A percentile compares a stretch with the other conserved stretches of the same genome.
These are phyloP conservation scores for Xylariomycetidae sp. DNA, from an alignment of 2,329 filamentous ascomycete species.

Conservation along the genomic window DNA sequence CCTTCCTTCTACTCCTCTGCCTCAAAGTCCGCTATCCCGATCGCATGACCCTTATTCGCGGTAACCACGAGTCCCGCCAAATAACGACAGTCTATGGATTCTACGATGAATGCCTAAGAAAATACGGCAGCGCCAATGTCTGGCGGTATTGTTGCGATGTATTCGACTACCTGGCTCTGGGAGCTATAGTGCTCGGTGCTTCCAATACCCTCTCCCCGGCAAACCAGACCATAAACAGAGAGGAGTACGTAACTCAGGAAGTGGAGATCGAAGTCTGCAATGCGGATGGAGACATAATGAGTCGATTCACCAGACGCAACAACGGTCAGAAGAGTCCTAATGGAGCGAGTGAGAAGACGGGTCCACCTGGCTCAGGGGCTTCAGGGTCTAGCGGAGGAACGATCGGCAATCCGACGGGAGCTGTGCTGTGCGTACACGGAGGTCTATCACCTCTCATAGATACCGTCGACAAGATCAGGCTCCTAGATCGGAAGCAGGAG, in stretches of 20 bases:
- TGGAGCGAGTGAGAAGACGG: slow-evolving; percentile 49
- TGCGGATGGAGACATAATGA: slow-evolving; percentile 73
- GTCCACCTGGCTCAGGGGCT: slow-evolving; percentile 75
- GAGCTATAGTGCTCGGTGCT: slow-evolving; percentile 87
- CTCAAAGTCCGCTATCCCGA: slow-evolving; percentile 97
- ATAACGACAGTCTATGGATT: slow-evolving; percentile 98
- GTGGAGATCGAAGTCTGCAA: slow-evolving; percentile 93
- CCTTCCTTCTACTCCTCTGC: slow-evolving; percentile 89
- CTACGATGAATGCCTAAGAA: slow-evolving; percentile 93
- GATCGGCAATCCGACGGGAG: slow-evolving; percentile 67
- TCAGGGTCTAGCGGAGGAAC: slow-evolving; percentile 62
- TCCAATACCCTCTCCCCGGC: slow-evolving; percentile 54
- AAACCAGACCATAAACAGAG: slow-evolving; percentile 40
- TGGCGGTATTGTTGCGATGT: slow-evolving; percentile 98
- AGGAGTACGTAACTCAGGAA: slow-evolving; percentile 59
- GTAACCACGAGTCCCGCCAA: slow-evolving; percentile 93
- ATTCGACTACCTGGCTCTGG: slow-evolving; percentile 92
- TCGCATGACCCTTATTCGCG: slow-evolving; percentile 91
- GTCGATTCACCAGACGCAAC: slow-evolving; percentile 56
- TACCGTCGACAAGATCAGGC: slow-evolving; percentile 88
- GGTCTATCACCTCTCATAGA: slow-evolving; percentile 89
- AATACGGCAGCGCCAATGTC: slow-evolving; percentile 94
- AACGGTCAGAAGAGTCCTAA: slow-evolving; percentile 25
- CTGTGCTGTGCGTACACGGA: slow-evolving; percentile 92
- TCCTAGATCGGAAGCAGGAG: slow-evolving; percentile 95